These are phyloP conservation scores for Scopulariopsis brevicaulis DNA, from an alignment of 2,329 filamentous ascomycete species.

Conservation along the genomic window DNA sequence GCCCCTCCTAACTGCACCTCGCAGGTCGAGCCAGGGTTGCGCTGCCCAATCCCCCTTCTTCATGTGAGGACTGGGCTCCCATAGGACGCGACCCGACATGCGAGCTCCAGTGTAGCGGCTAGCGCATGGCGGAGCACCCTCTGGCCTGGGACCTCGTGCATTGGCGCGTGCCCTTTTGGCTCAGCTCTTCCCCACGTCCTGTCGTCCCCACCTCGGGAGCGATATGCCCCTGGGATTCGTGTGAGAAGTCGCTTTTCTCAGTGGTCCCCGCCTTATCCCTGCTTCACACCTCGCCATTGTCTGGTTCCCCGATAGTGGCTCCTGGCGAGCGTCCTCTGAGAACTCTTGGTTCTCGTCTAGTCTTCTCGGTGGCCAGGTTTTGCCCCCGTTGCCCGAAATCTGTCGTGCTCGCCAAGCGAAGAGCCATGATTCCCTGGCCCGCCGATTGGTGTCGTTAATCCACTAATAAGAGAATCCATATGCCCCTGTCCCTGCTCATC, in stretches of 20 bases:
- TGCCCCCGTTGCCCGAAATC: too few species aligned
- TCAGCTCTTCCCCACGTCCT: background rate
- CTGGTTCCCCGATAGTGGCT: too few species aligned
- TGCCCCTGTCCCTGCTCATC: background rate
- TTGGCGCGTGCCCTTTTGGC: background rate
- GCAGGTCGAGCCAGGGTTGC: background rate
- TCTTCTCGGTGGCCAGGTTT: too few species aligned
- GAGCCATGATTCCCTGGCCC: too few species aligned
- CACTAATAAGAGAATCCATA: background rate
- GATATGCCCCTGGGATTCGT: background rate
- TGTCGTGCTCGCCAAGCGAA: too few species aligned
- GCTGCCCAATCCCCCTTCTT: conserved; percentile 3
- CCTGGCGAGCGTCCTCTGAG: too few species aligned
- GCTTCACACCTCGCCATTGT: too few species aligned
- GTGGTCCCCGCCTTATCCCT: background rate
- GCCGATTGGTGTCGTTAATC: too few species aligned
- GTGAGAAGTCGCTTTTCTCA: background rate
- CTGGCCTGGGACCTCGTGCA: background rate
- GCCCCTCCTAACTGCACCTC: background rate
- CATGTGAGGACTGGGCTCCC: conserved; percentile 1
- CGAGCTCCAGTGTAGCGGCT: background rate
- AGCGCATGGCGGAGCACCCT: conserved; percentile 1
- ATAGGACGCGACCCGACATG: background rate
- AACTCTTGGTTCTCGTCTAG: too few species aligned
- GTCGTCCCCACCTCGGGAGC: background rate